A percentile compares a stretch with the other conserved stretches of the same genome.
phyloP scores from a whole-genome alignment of 495 filamentous ascomycete species.

The Aspergillus nanangensis region DNA sequence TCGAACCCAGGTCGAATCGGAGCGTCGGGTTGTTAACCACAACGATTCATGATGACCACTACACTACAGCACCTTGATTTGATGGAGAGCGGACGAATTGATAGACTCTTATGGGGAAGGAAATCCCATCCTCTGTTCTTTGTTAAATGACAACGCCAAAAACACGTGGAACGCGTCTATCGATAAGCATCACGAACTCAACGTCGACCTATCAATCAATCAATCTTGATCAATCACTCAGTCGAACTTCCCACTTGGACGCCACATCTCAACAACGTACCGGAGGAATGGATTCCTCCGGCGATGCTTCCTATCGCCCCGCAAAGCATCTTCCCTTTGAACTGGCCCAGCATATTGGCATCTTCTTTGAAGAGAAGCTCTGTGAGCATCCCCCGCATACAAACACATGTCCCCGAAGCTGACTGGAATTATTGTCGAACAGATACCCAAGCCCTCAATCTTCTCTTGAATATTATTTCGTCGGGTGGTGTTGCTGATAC shows the following conservation, averaged over 20 bases:
- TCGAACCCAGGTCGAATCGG: constrained; percentile 40
- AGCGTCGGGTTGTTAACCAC: constrained; percentile 12
- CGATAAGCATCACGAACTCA: constrained; percentile 10
- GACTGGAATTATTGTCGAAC: neutral
- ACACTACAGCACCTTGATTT: constrained; percentile 25
- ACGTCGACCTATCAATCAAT: neutral
- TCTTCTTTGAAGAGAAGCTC: constrained; percentile 73
- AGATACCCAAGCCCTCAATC: constrained; percentile 66
- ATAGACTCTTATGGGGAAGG: neutral
- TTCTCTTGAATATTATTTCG: constrained; percentile 61
- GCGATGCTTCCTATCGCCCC: constrained; percentile 40
- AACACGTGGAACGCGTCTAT: constrained; percentile 3
- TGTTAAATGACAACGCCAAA: neutral
- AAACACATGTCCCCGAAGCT: neutral
- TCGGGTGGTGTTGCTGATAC: constrained; percentile 44
- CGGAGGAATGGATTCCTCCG: constrained; percentile 15
- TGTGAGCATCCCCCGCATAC: constrained; percentile 42
- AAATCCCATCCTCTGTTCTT: constrained; percentile 8
- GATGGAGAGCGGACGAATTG: neutral
- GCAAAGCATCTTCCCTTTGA: constrained; percentile 54
- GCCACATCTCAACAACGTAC: constrained; percentile 1
- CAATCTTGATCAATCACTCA: neutral
- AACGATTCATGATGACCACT: constrained; percentile 25
- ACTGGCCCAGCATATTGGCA: constrained; percentile 58
- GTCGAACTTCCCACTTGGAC: neutral